phyloP scores from a whole-genome alignment of 1,139 yeast genomes.

The Hanseniaspora uvarum region DNA sequence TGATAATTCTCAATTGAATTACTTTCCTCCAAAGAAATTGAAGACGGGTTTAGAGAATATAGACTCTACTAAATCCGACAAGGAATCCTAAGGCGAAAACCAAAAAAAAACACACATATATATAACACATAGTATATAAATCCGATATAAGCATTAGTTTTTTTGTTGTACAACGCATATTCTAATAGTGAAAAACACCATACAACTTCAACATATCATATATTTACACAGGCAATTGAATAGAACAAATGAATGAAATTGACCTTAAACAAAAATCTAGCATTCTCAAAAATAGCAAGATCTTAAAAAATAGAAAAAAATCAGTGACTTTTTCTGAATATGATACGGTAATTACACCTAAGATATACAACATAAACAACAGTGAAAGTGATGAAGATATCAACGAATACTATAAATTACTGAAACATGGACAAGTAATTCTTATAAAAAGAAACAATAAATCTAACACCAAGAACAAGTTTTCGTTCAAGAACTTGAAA shows the following conservation, averaged over 20 bases:
- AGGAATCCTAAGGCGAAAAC: background rate
- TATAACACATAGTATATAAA: background rate
- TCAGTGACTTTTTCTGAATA: slow-evolving; percentile 18
- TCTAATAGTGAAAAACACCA: no score
- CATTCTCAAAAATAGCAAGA: background rate
- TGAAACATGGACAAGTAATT: slow-evolving; percentile 13
- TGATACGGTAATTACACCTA: slow-evolving; percentile 18
- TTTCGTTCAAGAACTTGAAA: slow-evolving; percentile 1
- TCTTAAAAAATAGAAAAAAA: background rate
- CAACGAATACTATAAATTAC: slow-evolving; percentile 3
- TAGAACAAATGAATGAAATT: no score
- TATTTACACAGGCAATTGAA: no score
- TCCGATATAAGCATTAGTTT: background rate
- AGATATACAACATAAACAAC: slow-evolving; percentile 1
- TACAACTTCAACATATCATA: no score
- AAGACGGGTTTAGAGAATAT: background rate
- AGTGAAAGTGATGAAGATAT: slow-evolving; percentile 5
- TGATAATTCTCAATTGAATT: background rate
- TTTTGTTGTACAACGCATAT: background rate
- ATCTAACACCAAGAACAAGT: background rate
- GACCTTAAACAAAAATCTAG: no score
- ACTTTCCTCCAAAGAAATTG: background rate
- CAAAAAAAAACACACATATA: background rate
- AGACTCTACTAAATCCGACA: background rate
- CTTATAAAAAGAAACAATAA: slow-evolving; percentile 1